Base-by-base conservation (phyloP, 2,329 filamentous ascomycete genomes). In the Aspergillus tubingensis region DNA sequence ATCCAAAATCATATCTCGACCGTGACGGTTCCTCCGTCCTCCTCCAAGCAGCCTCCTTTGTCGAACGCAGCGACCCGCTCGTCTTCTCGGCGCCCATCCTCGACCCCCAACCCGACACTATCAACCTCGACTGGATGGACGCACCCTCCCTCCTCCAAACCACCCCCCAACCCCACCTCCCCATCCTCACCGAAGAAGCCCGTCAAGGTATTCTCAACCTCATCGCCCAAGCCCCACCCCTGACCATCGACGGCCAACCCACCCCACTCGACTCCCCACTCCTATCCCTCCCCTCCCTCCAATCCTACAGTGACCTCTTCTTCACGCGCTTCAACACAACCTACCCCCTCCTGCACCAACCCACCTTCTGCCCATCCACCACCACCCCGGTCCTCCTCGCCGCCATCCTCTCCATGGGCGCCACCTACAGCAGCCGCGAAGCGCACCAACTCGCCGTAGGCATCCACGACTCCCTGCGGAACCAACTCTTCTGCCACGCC, bases 381-480 rank as follows among this genome's bases (percentile, higher is more conserved):
- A 76, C 80, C 0, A 82, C 88, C 25, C 77, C 84, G 0, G 71
- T 87, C 0, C 75, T 87, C 0, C 74, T 88, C 0, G 73, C 83
- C 0, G 81, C 85, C 0, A 78, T 88, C 0, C 64, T 88, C 2
- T 76, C 86, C 2, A 79, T 88, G n/a, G 86, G 86, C 0, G 86
- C 86, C 0, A 88, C 86, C 0, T 88, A 88, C 64, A 80, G 81
- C 10, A 82, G 80, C 54, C 86, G 86, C 57, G 82, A 84, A 41
- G 80, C 83, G 0, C 86, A 88, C 64, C 81, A 86, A 54, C 74
- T 88, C 2, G 85, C 85, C 6, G 84, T 88, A 0, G 86, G 84
- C 60, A 84, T 88, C 10, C 85, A 88, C 64, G 85, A 88, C 66
- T 80, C 84, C 1, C 77, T 88, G 5, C 78, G 85, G 8, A 82